Evolutionary conservation across 345 rosid genomes (phyloP), one percentile per base, ranked within the genome.

Genomic region (Aquilaria yunnanensis): DNA sequence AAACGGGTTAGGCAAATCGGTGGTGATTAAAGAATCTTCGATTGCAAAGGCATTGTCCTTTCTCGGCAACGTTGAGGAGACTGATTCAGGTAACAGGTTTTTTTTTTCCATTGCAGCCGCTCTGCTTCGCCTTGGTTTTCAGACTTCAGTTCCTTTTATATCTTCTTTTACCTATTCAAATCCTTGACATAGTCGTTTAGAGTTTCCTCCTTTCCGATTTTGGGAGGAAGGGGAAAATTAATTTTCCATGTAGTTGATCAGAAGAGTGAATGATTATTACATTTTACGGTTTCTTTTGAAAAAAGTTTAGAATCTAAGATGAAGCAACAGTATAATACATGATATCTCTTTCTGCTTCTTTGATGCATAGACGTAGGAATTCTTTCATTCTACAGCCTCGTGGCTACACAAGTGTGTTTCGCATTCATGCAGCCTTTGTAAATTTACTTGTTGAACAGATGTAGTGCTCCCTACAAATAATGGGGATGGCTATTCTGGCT

Each of bases 1-100:
- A 14, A 85, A 84, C 4, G 96, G 88, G 66, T 79, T 57, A 53
- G 96, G 96, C 52, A 83, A 81, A 57, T 68, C 85, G 37, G 87
- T 83, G 72, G 72, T 70, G 4, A 29, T 84, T 61, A 84, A 84
- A 61, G 83, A 77, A 55, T 83, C 93, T 74, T 92, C 93, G 10
- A 73, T 83, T 30, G 80, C 77, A 13, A 85, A 74, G 68, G 96
- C 98, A 12, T 43, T 74, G 48, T 70, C 86, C 56, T 74, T 92
- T 76, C 83, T 86, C 11, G 74, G 78, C 0, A 71, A 62, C 9
- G 67, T 69, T 6, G 72, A 49, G n/a, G 69, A 31, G 37, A 58
- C 45, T 32, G 48, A 37, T 58, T 62, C 83, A 14, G 91, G 92
- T 83, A 52, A 23, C 23, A 23, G 23, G 0, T 23, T 23, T 23